phyloP scores from a whole-genome alignment of 2,329 filamentous ascomycete species.

The Fusarium sp. region DNA sequence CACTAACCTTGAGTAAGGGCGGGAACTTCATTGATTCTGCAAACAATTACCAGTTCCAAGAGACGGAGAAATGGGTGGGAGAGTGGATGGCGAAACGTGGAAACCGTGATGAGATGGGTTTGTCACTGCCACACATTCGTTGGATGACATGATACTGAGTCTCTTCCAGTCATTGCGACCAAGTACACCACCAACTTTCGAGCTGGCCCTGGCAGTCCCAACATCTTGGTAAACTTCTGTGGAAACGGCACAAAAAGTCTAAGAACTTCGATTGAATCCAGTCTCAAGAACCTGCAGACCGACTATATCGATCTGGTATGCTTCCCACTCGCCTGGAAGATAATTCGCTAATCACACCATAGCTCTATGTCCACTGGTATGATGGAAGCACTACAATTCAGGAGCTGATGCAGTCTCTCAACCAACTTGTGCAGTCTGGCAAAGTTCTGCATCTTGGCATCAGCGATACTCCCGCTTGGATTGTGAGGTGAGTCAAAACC shows the following conservation, averaged over 20 bases:
- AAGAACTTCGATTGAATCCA: slow-evolving; percentile 64
- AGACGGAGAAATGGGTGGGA: slow-evolving; percentile 74
- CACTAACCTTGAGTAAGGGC: slow-evolving; percentile 42
- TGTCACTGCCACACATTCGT: slow-evolving; percentile 27
- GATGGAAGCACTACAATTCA: slow-evolving; percentile 73
- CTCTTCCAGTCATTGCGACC: slow-evolving; percentile 68
- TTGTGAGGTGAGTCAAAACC: slow-evolving; percentile 58
- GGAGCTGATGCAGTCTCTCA: slow-evolving; percentile 76
- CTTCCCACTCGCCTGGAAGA: background rate
- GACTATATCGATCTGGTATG: slow-evolving; percentile 74
- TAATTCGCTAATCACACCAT: background rate
- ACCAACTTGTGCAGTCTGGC: slow-evolving; percentile 67
- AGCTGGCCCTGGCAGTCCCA: slow-evolving; percentile 52
- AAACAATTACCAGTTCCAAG: slow-evolving; percentile 73
- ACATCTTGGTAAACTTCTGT: slow-evolving; percentile 62
- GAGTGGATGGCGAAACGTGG: slow-evolving; percentile 75
- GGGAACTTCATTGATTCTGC: slow-evolving; percentile 81
- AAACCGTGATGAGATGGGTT: slow-evolving; percentile 73
- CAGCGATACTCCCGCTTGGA: slow-evolving; percentile 76
- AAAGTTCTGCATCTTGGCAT: slow-evolving; percentile 75
- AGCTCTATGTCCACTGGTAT: slow-evolving; percentile 74
- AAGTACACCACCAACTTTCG: slow-evolving; percentile 73
- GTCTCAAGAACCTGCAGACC: slow-evolving; percentile 70
- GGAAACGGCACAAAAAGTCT: slow-evolving; percentile 74
- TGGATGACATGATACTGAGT: background rate